These are phyloP conservation scores for Aureobasidium namibiae DNA, from an alignment of 2,329 filamentous ascomycete genomes.

Conservation along the genomic window DNA sequence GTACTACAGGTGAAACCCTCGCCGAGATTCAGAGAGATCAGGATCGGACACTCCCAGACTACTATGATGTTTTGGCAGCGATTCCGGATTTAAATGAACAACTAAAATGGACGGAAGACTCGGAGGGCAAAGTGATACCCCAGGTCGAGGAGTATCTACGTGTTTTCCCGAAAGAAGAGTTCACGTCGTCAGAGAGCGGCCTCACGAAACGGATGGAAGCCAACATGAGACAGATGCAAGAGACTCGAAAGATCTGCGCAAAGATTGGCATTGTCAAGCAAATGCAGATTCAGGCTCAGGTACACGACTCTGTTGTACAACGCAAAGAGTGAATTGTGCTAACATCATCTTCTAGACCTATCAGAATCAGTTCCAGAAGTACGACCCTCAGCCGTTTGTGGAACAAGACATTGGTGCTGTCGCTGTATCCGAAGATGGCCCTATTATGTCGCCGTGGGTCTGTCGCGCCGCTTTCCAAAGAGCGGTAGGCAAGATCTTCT, in stretches of 20 bases:
- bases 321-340: conserved; percentile 13
- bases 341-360: conserved; percentile 57
- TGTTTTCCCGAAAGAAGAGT: conserved; percentile 66
- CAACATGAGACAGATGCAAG: conserved; percentile 92
- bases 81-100: conserved; percentile 76
- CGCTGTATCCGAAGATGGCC: conserved; percentile 79
- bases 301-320: conserved; percentile 34
- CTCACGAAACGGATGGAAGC: conserved; percentile 74
- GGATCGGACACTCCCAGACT: conserved; percentile 80
- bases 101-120: conserved; percentile 81
- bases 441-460: conserved; percentile 75
- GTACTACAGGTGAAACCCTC: conserved; percentile 61
- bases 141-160: conserved; percentile 77
- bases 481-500: conserved; percentile 89
- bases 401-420: conserved; percentile 84
- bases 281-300: conserved; percentile 97
- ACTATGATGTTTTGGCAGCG: conserved; percentile 80
- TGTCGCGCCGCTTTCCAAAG: conserved; percentile 80
- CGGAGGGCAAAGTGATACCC: conserved; percentile 81
- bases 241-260: conserved; percentile 88
- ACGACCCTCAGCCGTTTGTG: conserved; percentile 78
- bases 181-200: conserved; percentile 64
- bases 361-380: conserved; percentile 96
- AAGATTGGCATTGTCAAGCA: conserved; percentile 98
- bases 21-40: conserved; percentile 89